These are phyloP conservation scores for Odontarrhena argentea DNA, from an alignment of 345 rosid species.

Conservation along the genomic window DNA sequence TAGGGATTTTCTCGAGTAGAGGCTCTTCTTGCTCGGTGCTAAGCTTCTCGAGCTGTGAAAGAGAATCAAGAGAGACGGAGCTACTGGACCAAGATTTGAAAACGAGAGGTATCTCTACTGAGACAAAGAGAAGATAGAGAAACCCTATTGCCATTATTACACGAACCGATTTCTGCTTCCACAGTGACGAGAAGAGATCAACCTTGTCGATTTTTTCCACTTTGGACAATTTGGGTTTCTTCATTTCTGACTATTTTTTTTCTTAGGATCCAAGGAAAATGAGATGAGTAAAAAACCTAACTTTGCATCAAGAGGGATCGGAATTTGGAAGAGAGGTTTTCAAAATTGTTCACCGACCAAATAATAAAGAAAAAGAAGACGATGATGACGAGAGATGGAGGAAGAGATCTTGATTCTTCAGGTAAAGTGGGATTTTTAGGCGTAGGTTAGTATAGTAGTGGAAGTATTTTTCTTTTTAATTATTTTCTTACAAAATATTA, in stretches of 20 bases:
- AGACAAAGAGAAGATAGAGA: conserved; percentile 60
- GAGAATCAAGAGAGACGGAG: conserved; percentile 53
- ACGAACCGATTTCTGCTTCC: conserved; percentile 72
- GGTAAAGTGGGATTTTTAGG: conserved; percentile 17
- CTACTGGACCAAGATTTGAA: conserved; percentile 53
- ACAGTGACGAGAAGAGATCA: conserved; percentile 49
- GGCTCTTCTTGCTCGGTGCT: conserved; percentile 54
- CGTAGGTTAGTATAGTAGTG: conserved; percentile 32
- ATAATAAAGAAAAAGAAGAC: conserved; percentile 8
- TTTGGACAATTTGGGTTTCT: conserved; percentile 55
- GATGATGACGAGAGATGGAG: conserved; percentile 23
- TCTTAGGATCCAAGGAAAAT: conserved; percentile 40
- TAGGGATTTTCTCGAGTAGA: conserved; percentile 49
- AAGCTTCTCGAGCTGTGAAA: conserved; percentile 51
- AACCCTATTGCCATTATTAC: conserved; percentile 57
- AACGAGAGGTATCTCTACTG: conserved; percentile 79
- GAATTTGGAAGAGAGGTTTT: neutral
- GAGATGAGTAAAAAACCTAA: neutral
- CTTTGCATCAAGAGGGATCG: neutral
- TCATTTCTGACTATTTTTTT: conserved; percentile 44
- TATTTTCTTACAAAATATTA: too few relatives aligned
- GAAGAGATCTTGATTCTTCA: conserved; percentile 31
- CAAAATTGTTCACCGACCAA: conserved; percentile 1
- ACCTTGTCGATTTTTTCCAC: conserved; percentile 49
- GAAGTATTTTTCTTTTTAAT: neutral